These are phyloP conservation scores for Vitis cinerea DNA, from an alignment of 164 flowering plant genomes.

Conservation along the genomic window DNA sequence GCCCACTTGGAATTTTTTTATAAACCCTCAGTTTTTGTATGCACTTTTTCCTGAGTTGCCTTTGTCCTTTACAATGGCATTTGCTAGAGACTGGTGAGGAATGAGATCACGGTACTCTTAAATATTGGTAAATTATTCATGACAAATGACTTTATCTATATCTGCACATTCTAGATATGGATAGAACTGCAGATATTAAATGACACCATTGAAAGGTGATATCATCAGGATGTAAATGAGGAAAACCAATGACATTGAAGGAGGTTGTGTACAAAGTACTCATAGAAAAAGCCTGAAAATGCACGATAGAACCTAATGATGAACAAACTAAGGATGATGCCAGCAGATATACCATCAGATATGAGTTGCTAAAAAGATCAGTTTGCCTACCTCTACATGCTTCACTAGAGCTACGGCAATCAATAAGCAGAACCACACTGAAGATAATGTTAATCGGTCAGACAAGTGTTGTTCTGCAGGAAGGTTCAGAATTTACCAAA, in stretches of 20 bases:
- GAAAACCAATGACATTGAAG: not conserved
- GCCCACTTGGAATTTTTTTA: slow-evolving; percentile 1
- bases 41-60: not conserved
- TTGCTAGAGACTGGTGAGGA: not conserved
- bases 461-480: not conserved
- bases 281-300: not conserved
- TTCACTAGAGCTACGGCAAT: too few species aligned
- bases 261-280: not conserved
- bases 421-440: not conserved
- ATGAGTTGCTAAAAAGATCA: too few species aligned
- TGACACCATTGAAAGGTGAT: slow-evolving; percentile 1
- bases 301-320: not conserved
- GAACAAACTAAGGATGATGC: not conserved
- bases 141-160: not conserved
- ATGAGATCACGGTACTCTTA: not conserved
- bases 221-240: slow-evolving; percentile 2
- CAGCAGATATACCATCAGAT: too few species aligned
- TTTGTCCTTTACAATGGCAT: not conserved
- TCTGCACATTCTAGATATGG: not conserved
- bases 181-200: not conserved
- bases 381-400: too few species aligned
- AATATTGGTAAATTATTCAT: too few species aligned
- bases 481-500: not conserved
- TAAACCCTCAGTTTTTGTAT: not conserved
- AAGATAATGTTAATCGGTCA: not conserved